Evolutionary conservation across 768 basidiomycete genomes (phyloP), one percentile per base, ranked within the genome.

Genomic region (Rhodotorula toruloides): DNA sequence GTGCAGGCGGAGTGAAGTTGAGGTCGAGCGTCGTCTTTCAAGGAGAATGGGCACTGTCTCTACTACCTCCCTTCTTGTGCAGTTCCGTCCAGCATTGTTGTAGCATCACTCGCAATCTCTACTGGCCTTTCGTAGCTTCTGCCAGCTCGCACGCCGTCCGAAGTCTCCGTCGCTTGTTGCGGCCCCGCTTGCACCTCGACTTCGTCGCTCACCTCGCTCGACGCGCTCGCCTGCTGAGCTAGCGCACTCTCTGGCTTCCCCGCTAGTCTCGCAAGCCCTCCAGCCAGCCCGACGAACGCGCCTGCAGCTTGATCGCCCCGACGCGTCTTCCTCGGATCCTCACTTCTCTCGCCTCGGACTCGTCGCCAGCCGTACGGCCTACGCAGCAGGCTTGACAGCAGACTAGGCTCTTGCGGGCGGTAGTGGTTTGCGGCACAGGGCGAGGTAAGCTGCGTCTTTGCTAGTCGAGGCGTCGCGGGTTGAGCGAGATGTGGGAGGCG

Each of bases 1-100:
- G 71, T 72, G 21, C 63, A 56, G 27, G 60, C 54, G 10, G 74
- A 74, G 46, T 74, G 36, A 49, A 6, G 31, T 3, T 29, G 14
- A 34, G 22, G n/a, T 12, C 36, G 37, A 9, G 34, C 14, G n/a
- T n/a, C n/a, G n/a, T n/a, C n/a, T n/a, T n/a, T n/a, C n/a, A n/a
- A n/a, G n/a, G n/a, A n/a, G n/a, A n/a, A n/a, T n/a, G n/a, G n/a
- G n/a, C n/a, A n/a, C n/a, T n/a, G n/a, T n/a, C n/a, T n/a, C n/a
- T n/a, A n/a, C n/a, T n/a, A n/a, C n/a, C n/a, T 27, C 17, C 39
- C 37, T 27, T n/a, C 6, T 22, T 47, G 36, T 34, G 29, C 16
- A 12, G 22, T 39, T 21, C 36, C 34, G 6, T 48, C 8, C 47
- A 1, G 47, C 31, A 3, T 29, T 27, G 25, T 14, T 54, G 53